phyloP scores from a whole-genome alignment of 306 rosid genomes.

The Cucumis hystrix region DNA sequence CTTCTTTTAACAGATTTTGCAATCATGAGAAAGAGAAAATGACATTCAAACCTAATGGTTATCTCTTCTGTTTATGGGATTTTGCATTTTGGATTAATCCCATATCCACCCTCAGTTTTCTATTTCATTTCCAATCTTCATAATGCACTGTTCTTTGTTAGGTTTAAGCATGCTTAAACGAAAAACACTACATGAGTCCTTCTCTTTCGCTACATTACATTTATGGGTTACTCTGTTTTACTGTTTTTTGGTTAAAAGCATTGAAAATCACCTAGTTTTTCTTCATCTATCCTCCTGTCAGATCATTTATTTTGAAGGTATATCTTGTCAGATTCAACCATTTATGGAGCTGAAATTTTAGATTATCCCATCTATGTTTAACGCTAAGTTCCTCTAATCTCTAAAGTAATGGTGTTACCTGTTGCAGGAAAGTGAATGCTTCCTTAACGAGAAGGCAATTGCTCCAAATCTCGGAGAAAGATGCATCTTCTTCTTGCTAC shows the following conservation, averaged over 20 bases:
- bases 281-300: background rate
- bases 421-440: conserved; percentile 70
- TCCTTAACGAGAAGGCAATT: conserved; percentile 62
- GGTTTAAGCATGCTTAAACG: background rate
- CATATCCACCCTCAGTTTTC: background rate
- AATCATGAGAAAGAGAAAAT: background rate
- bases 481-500: conserved; percentile 32
- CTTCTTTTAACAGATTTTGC: background rate
- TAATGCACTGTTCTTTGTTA: background rate
- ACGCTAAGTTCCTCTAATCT: background rate
- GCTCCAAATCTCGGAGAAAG: conserved; percentile 25
- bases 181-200: no score
- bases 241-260: background rate
- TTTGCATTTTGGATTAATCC: background rate
- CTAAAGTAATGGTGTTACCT: background rate
- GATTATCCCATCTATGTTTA: background rate
- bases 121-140: background rate
- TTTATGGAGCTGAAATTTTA: background rate
- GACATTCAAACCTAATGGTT: background rate
- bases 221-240: background rate
- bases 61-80: background rate
- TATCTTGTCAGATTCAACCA: background rate
- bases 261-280: background rate
- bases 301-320: background rate
- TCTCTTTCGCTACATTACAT: background rate